Percentiles rank a stretch among this genome's conserved stretches.
Evolutionary conservation across 192 early-diverging fungal species (phyloP).

Genomic region (Backusella mclennaniae): DNA sequence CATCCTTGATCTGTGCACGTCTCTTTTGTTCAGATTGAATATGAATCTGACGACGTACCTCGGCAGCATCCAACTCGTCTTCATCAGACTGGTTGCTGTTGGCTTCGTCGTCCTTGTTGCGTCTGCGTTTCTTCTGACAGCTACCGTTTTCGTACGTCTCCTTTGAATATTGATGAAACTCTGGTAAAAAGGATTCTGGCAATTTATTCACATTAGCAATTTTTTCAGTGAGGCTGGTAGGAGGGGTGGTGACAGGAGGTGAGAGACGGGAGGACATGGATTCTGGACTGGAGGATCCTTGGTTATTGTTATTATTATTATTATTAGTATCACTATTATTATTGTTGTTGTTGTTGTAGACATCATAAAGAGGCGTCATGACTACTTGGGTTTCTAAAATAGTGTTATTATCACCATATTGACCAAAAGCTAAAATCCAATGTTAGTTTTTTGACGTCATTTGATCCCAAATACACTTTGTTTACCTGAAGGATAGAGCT

Average conservation of each 20-base stretch:
- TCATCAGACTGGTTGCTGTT: constrained; percentile 10
- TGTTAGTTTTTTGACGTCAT: constrained; percentile 10
- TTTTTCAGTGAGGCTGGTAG: constrained; percentile 22
- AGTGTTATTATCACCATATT: constrained; percentile 13
- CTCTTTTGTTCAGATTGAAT: constrained; percentile 47
- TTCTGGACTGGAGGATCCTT: constrained; percentile 13
- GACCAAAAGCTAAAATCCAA: background rate
- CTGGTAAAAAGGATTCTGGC: constrained; percentile 31
- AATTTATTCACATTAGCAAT: constrained; percentile 38
- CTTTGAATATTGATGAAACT: constrained; percentile 37
- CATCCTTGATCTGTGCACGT: constrained; percentile 46
- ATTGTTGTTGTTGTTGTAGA: background rate
- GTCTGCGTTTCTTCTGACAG: constrained; percentile 20
- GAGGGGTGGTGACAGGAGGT: constrained; percentile 3
- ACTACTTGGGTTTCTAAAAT: constrained; percentile 3
- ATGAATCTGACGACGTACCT: constrained; percentile 43
- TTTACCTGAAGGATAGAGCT: constrained; percentile 12
- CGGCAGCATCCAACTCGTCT: constrained; percentile 27
- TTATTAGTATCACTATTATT: background rate
- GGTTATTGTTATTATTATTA: background rate
- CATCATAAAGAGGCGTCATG: constrained; percentile 13
- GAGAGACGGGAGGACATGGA: constrained; percentile 11
- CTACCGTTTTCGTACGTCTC: constrained; percentile 33
- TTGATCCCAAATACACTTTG: background rate
- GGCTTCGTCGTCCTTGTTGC: constrained; percentile 2